Evolutionary conservation across 192 early-diverging fungal species (phyloP), one percentile per base, ranked within the genome.

Genomic region (Podila horticola): DNA sequence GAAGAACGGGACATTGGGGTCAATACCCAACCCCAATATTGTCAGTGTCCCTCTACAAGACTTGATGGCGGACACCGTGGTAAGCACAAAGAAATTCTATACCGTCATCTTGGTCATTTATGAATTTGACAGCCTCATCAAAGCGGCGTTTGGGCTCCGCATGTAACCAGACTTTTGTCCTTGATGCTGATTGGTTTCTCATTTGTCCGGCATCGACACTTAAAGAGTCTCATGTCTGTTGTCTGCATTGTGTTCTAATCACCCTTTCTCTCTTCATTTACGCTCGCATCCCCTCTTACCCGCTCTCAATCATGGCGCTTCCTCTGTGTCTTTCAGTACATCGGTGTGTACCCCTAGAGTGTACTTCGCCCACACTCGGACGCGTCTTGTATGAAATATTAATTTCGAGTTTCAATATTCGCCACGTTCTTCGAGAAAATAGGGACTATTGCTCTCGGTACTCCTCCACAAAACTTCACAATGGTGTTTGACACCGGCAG

Each of bases 401-500:
- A 45, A 45, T 45, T 45, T 11, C 34, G 34, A 9, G 10, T 36
- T 9, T 10, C 34, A 36, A 36, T 36, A 36, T 11, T 36, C 34
- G 34, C 34, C 0, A 10, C 34, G 9, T 58, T 22, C 9, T 31
- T 62, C 22, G 13, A 45, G 36, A 45, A n/a, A 66, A 64, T 20
- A 79, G 76, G 76, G 4, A 79, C 45, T 9, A 72, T 79, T 24
- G 34, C 66, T 1, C 20, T 79, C 11, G 76, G 76, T 55, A 79
- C 69, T 20, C 76, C 76, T 9, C 22, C 66, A 5, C 76, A 79
- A 22, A 79, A 72, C 48, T 79, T 72, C 50, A 57, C 70, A 24
- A 66, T 79, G 70, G 76, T 79, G 33, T 79, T 79, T 60, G 76
- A 72, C 20, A 72, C 76, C 0, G 76, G 76, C 10, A 79, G 76